Evolutionary conservation across 495 filamentous ascomycete species (phyloP).

Genomic region (Cenococcum geophilum): DNA sequence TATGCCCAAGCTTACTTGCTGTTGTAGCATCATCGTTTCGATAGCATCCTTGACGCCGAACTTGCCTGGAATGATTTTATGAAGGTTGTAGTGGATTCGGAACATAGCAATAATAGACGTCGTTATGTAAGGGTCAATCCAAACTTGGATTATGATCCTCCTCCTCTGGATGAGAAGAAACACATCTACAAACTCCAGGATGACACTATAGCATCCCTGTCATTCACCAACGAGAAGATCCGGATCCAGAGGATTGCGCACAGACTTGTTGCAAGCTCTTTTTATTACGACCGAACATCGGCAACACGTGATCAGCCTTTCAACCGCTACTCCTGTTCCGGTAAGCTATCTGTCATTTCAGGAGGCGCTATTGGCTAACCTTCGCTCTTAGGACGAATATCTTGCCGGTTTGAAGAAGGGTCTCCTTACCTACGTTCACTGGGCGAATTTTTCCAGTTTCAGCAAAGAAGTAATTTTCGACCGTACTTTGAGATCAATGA

Average conservation of each 20-base stretch:
- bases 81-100: constrained; percentile 7
- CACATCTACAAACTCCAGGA: constrained; percentile 20
- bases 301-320: not conserved
- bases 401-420: too few species aligned
- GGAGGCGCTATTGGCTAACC: too few species aligned
- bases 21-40: constrained; percentile 19
- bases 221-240: not conserved
- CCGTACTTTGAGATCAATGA: too few species aligned
- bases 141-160: constrained; percentile 20
- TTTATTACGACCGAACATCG: constrained; percentile 27
- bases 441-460: too few species aligned
- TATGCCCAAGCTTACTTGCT: not conserved
- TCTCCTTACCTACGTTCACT: too few species aligned
- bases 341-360: not conserved
- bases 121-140: constrained; percentile 29
- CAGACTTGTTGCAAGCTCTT: constrained; percentile 29
- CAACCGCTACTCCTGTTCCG: constrained; percentile 2
- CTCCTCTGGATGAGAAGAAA: constrained; percentile 27
- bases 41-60: constrained; percentile 28
- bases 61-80: constrained; percentile 21
- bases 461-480: too few species aligned
- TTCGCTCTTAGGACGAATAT: too few species aligned
- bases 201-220: not conserved
- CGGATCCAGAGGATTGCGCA: constrained; percentile 22
- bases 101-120: constrained; percentile 8